Percentiles rank a stretch among this genome's conserved stretches.
Evolutionary conservation across 2,329 filamentous ascomycete species (phyloP).

Genomic region (Chaetomium olivaceum): DNA sequence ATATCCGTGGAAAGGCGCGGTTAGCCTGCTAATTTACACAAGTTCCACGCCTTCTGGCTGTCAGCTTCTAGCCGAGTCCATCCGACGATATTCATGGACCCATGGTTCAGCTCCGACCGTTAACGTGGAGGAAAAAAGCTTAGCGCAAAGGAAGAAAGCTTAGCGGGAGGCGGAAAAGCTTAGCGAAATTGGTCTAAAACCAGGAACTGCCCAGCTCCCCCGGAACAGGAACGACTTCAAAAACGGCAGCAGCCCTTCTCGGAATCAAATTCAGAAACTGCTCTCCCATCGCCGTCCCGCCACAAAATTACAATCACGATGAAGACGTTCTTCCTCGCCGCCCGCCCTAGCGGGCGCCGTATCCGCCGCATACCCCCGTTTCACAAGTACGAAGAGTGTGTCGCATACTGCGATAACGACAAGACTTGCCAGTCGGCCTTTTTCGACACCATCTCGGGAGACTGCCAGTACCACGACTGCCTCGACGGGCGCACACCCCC

Average conservation of each 20-base stretch:
- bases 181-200: background rate
- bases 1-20: background rate
- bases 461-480: background rate
- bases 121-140: background rate
- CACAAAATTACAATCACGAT: background rate
- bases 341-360: background rate
- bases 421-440: background rate
- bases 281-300: background rate
- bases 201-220: background rate
- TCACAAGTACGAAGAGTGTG: background rate
- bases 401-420: background rate
- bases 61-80: background rate
- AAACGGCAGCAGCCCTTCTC: background rate
- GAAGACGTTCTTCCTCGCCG: background rate
- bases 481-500: background rate
- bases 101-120: background rate
- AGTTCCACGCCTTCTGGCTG: background rate
- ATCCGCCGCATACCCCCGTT: background rate
- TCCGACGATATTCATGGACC: background rate
- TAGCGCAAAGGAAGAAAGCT: background rate
- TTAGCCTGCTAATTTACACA: background rate
- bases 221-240: background rate
- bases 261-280: background rate
- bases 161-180: background rate
- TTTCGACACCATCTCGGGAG: slow-evolving; percentile 9